These are phyloP conservation scores for Penicillium psychrosexuale DNA, from an alignment of 2,329 filamentous ascomycete species.

Conservation along the genomic window DNA sequence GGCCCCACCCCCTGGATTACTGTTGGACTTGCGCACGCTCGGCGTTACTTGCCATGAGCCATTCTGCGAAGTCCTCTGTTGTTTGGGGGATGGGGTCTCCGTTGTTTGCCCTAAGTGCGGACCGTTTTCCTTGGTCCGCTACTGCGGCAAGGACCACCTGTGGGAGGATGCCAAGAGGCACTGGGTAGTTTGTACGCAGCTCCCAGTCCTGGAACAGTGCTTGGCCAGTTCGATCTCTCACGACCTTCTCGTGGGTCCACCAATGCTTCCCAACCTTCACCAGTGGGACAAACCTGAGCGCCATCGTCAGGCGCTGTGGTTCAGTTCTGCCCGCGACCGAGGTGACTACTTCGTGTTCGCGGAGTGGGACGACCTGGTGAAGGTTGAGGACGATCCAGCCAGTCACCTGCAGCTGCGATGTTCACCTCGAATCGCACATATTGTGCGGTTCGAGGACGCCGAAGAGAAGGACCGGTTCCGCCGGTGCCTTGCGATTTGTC, in stretches of 20 bases:
- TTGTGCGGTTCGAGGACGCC: conserved; percentile 25
- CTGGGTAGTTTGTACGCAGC: conserved; percentile 29
- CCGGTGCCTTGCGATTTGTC: conserved; percentile 31
- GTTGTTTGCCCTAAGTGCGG: conserved; percentile 43
- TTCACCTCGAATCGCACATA: conserved; percentile 19
- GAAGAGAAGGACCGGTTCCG: conserved; percentile 35
- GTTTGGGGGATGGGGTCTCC: conserved; percentile 29
- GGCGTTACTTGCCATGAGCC: conserved; percentile 20
- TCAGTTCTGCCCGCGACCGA: conserved; percentile 19
- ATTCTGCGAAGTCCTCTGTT: conserved; percentile 31
- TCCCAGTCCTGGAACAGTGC: conserved; percentile 23
- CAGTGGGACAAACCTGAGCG: conserved; percentile 35
- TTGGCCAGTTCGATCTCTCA: conserved; percentile 21
- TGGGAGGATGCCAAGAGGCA: conserved; percentile 36
- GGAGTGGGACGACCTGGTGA: conserved; percentile 21
- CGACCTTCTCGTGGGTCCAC: conserved; percentile 19
- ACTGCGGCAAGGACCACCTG: conserved; percentile 39
- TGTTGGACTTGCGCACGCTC: background rate
- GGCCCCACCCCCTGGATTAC: background rate
- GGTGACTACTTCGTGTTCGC: conserved; percentile 40
- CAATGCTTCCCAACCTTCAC: conserved; percentile 29
- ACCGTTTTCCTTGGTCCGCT: conserved; percentile 38
- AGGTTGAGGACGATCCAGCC: conserved; percentile 8
- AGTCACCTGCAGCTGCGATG: conserved; percentile 20
- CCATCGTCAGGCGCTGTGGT: conserved; percentile 35